Conservation (phyloP, 73 alveolate genomes). For the Blepharisma japonicum region DNA sequence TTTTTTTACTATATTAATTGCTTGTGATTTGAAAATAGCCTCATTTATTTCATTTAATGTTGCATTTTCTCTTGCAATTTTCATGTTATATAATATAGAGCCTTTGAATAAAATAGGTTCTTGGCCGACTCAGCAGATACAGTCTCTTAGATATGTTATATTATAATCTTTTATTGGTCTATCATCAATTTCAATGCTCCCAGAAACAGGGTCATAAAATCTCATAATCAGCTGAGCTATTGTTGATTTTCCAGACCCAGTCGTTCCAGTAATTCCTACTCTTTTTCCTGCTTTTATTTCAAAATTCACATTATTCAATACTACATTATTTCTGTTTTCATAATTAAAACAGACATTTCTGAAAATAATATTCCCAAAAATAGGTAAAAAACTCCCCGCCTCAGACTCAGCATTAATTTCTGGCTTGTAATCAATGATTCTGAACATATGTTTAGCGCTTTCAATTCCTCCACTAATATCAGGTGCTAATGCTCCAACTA, state of each 20-base stretch:
- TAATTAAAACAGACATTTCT: conserved; percentile 64
- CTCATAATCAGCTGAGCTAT: conserved; percentile 84
- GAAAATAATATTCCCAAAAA: conserved; percentile 65
- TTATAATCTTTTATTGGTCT: conserved; percentile 52
- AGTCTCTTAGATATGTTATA: too few species aligned
- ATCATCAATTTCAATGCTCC: conserved; percentile 72
- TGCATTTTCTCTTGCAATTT: conserved; percentile 56
- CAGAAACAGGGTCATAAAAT: conserved; percentile 90
- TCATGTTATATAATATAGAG: conserved; percentile 55
- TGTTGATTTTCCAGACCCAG: conserved; percentile 86
- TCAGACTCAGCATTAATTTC: conserved; percentile 4
- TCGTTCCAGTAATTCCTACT: conserved; percentile 63
- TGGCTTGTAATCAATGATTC: background rate
- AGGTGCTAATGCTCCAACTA: too few species aligned
- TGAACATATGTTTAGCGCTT: background rate
- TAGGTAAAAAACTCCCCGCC: background rate
- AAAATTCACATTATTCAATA: conserved; percentile 43
- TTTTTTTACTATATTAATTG: conserved; percentile 49
- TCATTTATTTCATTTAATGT: conserved; percentile 60
- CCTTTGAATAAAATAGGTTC: conserved; percentile 79
- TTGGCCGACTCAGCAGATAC: conserved; percentile 65
- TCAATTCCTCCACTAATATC: background rate
- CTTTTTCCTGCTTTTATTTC: conserved; percentile 40
- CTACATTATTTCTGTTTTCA: conserved; percentile 53
- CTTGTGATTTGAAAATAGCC: conserved; percentile 67